Evolutionary conservation across 2,329 filamentous ascomycete genomes (phyloP), one percentile per base, ranked within the genome.

Genomic region (Clarireedia sp.): DNA sequence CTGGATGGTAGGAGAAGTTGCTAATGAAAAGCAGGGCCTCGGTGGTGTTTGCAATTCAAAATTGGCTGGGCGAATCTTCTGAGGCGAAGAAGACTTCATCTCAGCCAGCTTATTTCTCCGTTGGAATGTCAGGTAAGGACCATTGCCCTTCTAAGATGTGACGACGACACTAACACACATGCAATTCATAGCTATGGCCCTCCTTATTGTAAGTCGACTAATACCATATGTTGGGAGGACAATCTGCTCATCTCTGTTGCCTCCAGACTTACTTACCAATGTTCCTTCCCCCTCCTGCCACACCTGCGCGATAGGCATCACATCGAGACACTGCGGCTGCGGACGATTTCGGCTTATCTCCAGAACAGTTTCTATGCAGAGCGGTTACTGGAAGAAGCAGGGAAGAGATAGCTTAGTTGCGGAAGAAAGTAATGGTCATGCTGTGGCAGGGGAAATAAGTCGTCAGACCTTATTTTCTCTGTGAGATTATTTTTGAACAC

Each of bases 21-120:
- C 58, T 60, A 58, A 63, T 47, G 21, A n/a, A 16, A 26, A 6
- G 17, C 62, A 87, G 83, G 87, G 82, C 83, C 10, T 80, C 87
- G 41, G 82, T 91, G 36, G 78, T 90, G 58, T 85, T 89, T 70
- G 81, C 86, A 62, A 71, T 90, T 54, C 85, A 91, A 74, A 83
- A 76, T 69, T 92, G 87, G 87, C 78, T 90, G 48, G 83, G 84
- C 61, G 87, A 90, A 77, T 86, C 84, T 65, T 78, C 83, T 64
- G 83, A 86, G 57, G 71, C 81, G 56, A 80, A 77, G 72, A 85
- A 82, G 70, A 84, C 73, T 57, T 73, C 81, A 24, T 74, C 77
- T 46, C 91, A 89, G 5, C 90, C 91, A 2, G 81, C 77, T 51
- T 83, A 82, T 69, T 85, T 94, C 72, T 84, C 83, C 55, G 83